Evolutionary conservation across 192 early-diverging fungal species (phyloP).

Genomic region (Powellomyces hirtus): DNA sequence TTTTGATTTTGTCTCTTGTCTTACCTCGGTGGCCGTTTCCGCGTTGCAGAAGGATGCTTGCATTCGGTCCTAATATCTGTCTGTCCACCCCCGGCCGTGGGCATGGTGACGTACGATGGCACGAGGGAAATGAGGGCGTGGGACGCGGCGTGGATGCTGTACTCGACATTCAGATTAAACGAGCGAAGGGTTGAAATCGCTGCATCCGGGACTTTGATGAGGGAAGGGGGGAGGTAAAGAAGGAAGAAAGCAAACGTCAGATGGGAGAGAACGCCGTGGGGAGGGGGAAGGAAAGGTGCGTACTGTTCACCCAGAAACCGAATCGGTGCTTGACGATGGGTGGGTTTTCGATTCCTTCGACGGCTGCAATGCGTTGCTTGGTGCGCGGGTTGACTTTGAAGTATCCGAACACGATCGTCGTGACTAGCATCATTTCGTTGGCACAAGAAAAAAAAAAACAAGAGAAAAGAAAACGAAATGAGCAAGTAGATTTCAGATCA

Average conservation of each 20-base stretch:
- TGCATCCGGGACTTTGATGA: slow-evolving; percentile 16
- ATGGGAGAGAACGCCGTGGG: not conserved
- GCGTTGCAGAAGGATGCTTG: slow-evolving; percentile 46
- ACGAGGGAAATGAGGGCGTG: slow-evolving; percentile 48
- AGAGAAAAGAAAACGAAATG: too few species aligned
- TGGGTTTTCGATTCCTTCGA: slow-evolving; percentile 49
- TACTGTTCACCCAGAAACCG: slow-evolving; percentile 53
- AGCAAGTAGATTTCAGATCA: too few species aligned
- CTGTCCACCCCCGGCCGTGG: slow-evolving; percentile 23
- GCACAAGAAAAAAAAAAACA: too few species aligned
- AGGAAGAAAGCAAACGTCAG: not conserved
- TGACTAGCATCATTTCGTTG: slow-evolving; percentile 36
- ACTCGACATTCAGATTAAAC: slow-evolving; percentile 37
- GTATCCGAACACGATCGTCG: slow-evolving; percentile 58
- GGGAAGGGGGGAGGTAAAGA: not conserved
- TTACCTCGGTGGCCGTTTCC: slow-evolving; percentile 43
- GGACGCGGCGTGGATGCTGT: slow-evolving; percentile 50
- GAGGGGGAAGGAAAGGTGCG: not conserved
- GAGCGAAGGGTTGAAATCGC: not conserved
- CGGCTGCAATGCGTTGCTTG: slow-evolving; percentile 45
- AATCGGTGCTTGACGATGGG: slow-evolving; percentile 34
- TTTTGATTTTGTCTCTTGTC: too few species aligned
- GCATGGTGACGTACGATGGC: slow-evolving; percentile 29
- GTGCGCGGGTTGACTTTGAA: slow-evolving; percentile 48
- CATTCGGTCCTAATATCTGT: slow-evolving; percentile 44